Percentiles rank a stretch among this genome's conserved stretches.
phyloP scores from a whole-genome alignment of 2,329 filamentous ascomycete genomes.

The Fusarium tjaetaba region DNA sequence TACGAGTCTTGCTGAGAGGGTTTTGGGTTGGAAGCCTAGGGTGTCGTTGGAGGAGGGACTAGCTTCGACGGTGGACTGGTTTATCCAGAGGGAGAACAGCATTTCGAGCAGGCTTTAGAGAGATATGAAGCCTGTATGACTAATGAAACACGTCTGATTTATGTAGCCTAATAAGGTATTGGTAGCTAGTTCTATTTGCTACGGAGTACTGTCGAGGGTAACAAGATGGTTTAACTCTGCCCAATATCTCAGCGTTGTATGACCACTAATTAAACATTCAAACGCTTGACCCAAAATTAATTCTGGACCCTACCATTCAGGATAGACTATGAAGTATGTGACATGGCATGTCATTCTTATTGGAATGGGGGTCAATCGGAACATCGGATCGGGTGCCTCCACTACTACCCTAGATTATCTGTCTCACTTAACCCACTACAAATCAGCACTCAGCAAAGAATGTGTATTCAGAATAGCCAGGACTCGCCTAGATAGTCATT shows the following conservation, averaged over 20 bases:
- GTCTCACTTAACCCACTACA: too few relatives aligned
- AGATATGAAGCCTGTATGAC: fast-evolving
- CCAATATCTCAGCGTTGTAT: fast-evolving
- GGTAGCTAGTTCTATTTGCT: too few relatives aligned
- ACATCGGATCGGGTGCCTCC: not conserved
- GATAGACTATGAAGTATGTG: not conserved
- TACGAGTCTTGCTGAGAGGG: conserved; percentile 9
- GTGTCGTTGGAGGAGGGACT: conserved; percentile 25
- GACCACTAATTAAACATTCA: too few relatives aligned
- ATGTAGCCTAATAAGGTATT: fast-evolving
- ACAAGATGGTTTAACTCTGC: too few relatives aligned
- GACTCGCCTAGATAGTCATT: too few relatives aligned
- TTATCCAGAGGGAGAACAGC: conserved; percentile 14
- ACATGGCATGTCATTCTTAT: not conserved
- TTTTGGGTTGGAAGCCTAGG: conserved; percentile 23
- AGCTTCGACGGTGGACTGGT: conserved; percentile 30
- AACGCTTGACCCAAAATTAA: too few relatives aligned
- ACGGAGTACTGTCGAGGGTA: too few relatives aligned
- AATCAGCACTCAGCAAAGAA: not conserved
- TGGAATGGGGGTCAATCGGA: not conserved
- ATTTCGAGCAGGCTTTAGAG: conserved; percentile 18
- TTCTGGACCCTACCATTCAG: too few relatives aligned
- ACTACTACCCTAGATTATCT: not conserved
- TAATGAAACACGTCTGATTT: not conserved
- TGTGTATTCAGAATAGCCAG: too few relatives aligned